Evolutionary conservation across 352 stramenopile species (phyloP), one percentile per base, ranked within the genome.

Genomic region (Phytophthora tubulina): DNA sequence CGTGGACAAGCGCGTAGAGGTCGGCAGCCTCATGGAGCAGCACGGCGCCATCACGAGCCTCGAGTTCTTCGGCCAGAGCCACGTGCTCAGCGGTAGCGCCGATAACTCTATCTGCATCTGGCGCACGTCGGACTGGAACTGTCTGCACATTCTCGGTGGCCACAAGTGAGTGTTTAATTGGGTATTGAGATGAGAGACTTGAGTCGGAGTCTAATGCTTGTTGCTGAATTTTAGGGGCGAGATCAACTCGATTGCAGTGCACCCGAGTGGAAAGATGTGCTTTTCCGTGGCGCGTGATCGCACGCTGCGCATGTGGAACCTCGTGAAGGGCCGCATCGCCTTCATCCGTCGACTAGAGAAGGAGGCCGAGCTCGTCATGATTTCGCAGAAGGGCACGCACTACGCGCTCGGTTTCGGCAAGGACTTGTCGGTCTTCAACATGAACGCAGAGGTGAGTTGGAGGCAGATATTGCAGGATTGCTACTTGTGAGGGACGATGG

Each of bases 31-130:
- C 35, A 96, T 96, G 88, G 87, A 96, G 68, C 89, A 96, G 74
- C 87, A 91, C 58, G 89, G 88, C 45, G 86, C 88, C 51, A 90
- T 97, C 72, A 96, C 88, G 65, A 91, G 84, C 63, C 75, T 97
- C 62, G 88, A 93, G 73, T 96, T 96, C 67, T 95, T 94, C 64
- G 85, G 89, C 8, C 81, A 95, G 67, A 95, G 85, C 65, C 86
- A 96, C 72, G 70, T 97, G 62, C 86, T 97, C 46, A 97, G 91
- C 48, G 91, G 88, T 32, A 95, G 89, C 54, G 85, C 84, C 9
- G 91, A 97, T 82, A 89, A 95, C 59, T 94, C 88, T 35, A 95
- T 97, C 57, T 96, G 88, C 52, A 95, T 97, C 50, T 97, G 91
- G 91, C 89, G 90, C 60, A 95, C 88, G 46, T 91, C 88, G 3